These are phyloP conservation scores for Bifiguratus adelaidae DNA, from an alignment of 192 early-diverging fungal genomes.

Conservation along the genomic window DNA sequence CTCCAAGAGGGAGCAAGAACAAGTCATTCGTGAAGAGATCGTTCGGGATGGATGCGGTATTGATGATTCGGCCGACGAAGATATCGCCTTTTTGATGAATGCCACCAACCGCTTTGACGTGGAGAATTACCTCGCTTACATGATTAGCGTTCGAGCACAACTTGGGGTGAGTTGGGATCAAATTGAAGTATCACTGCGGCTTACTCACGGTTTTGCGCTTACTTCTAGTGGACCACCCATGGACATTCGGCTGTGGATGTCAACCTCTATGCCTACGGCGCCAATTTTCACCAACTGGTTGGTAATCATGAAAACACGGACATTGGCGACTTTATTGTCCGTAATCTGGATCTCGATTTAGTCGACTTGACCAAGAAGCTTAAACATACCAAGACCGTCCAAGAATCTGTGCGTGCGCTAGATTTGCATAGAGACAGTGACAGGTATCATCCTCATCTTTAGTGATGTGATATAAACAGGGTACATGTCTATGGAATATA, in stretches of 20 bases:
- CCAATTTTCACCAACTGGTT: slow-evolving; percentile 37
- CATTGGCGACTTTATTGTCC: slow-evolving; percentile 61
- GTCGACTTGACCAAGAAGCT: slow-evolving; percentile 44
- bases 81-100: slow-evolving; percentile 34
- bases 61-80: slow-evolving; percentile 51
- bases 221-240: slow-evolving; percentile 81
- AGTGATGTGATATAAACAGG: too few relatives aligned
- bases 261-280: slow-evolving; percentile 82
- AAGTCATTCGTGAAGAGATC: slow-evolving; percentile 36
- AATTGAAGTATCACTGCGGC: background rate
- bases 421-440: too few relatives aligned
- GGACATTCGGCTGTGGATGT: slow-evolving; percentile 96
- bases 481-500: too few relatives aligned
- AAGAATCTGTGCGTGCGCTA: too few relatives aligned
- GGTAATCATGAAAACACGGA: slow-evolving; percentile 89
- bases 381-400: too few relatives aligned
- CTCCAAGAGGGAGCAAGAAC: slow-evolving; percentile 4
- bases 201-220: background rate
- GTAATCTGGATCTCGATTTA: slow-evolving; percentile 51
- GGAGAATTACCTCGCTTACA: slow-evolving; percentile 35
- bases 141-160: slow-evolving; percentile 42
- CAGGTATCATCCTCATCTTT: too few relatives aligned
- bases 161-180: slow-evolving; percentile 28
- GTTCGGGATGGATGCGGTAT: slow-evolving; percentile 59
- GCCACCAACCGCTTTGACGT: slow-evolving; percentile 19